These are phyloP conservation scores for Xylaria sp. DNA, from an alignment of 2,329 filamentous ascomycete genomes.

Conservation along the genomic window DNA sequence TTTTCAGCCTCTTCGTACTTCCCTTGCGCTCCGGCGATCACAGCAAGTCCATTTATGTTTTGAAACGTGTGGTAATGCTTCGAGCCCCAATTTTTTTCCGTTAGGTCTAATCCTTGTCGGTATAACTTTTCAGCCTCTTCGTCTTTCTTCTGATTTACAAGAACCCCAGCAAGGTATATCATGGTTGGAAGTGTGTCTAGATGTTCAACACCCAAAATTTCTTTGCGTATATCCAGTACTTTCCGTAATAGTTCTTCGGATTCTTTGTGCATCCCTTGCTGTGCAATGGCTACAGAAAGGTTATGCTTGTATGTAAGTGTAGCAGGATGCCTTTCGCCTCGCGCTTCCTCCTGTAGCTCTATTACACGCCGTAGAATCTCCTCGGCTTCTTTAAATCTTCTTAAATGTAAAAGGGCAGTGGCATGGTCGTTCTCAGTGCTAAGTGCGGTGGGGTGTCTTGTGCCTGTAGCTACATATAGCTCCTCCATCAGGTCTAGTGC, in stretches of 20 bases:
- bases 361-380: neutral
- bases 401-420: neutral
- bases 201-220: neutral
- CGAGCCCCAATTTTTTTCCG: too few species aligned
- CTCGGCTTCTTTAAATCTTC: neutral
- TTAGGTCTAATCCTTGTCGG: too few species aligned
- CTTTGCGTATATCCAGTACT: neutral
- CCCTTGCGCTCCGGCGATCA: neutral
- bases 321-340: neutral
- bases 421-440: neutral
- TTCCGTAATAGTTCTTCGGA: neutral
- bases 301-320: neutral
- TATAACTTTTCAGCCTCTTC: neutral
- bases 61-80: too few species aligned
- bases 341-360: neutral
- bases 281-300: neutral
- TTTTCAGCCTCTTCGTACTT: neutral
- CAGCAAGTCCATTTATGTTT: too few species aligned
- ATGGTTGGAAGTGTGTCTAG: neutral
- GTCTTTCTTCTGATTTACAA: neutral
- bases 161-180: neutral
- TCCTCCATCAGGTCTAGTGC: neutral
- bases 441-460: constrained; percentile 2
- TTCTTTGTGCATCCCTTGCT: neutral
- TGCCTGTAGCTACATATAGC: neutral